Evolutionary conservation across 1,284 basidiomycete species (phyloP).

Genomic region (Fomes fomentarius): DNA sequence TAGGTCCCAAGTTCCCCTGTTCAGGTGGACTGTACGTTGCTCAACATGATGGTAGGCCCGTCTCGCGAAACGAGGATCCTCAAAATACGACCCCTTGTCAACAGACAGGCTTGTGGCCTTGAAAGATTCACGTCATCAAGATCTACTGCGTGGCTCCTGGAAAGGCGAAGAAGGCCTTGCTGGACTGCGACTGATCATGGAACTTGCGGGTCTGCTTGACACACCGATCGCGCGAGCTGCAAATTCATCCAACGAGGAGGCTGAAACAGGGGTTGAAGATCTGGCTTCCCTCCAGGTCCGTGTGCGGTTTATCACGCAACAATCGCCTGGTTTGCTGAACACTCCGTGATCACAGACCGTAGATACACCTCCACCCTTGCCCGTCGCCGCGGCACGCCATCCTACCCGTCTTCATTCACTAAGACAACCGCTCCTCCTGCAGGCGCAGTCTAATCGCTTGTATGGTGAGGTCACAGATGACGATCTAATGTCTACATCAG

Average conservation of each 20-base stretch:
- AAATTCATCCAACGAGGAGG: background rate
- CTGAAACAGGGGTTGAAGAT: background rate
- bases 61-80: slow-evolving; percentile 23
- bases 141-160: slow-evolving; percentile 38
- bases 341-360: background rate
- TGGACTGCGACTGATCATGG: slow-evolving; percentile 38
- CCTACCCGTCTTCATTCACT: slow-evolving; percentile 36
- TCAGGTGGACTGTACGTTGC: background rate
- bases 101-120: slow-evolving; percentile 40
- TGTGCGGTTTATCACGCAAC: background rate
- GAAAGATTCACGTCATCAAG: slow-evolving; percentile 36
- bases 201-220: slow-evolving; percentile 33
- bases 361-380: slow-evolving; percentile 37
- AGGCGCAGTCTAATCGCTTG: background rate
- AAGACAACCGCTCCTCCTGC: slow-evolving; percentile 18
- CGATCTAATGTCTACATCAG: background rate
- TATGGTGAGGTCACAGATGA: background rate
- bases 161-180: slow-evolving; percentile 29
- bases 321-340: background rate
- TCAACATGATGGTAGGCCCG: no score
- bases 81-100: slow-evolving; percentile 36
- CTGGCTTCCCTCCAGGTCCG: background rate
- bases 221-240: background rate
- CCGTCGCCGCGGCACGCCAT: slow-evolving; percentile 53
- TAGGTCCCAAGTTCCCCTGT: slow-evolving; percentile 7